Percentiles rank a stretch among this genome's conserved stretches.
phyloP scores from a whole-genome alignment of 345 rosid genomes.

The Combretum micranthum region DNA sequence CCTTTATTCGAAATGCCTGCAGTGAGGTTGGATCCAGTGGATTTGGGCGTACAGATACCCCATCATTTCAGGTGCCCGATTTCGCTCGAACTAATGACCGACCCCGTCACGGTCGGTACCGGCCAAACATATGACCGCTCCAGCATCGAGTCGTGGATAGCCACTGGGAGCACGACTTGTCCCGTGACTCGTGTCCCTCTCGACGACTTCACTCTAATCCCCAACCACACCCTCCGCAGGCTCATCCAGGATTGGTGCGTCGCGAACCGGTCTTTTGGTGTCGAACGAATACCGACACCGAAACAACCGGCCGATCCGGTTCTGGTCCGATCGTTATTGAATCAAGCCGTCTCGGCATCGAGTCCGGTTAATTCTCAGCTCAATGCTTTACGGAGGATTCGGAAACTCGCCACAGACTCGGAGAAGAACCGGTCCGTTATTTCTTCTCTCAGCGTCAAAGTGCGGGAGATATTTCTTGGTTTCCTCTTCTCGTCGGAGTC shows the following conservation, averaged over 20 bases:
- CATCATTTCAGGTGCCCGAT: constrained; percentile 96
- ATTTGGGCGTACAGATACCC: constrained; percentile 61
- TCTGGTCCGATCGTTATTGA: constrained; percentile 48
- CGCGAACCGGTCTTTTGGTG: constrained; percentile 68
- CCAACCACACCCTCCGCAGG: constrained; percentile 99
- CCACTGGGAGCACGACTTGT: constrained; percentile 85
- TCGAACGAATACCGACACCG: constrained; percentile 85
- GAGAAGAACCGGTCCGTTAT: constrained; percentile 72
- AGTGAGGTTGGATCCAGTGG: constrained; percentile 47
- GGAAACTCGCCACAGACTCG: constrained; percentile 79
- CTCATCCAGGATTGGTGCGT: constrained; percentile 98
- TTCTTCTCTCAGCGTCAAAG: constrained; percentile 41
- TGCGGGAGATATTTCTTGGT: constrained; percentile 26
- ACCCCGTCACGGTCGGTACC: constrained; percentile 84
- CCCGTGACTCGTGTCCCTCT: constrained; percentile 82
- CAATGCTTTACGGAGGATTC: constrained; percentile 66
- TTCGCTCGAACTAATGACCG: constrained; percentile 91
- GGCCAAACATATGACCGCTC: constrained; percentile 97
- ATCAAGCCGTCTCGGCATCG: constrained; percentile 46
- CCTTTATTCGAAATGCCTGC: too few relatives aligned
- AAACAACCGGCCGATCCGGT: constrained; percentile 92
- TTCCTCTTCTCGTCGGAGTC: constrained; percentile 41
- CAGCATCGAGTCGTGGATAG: constrained; percentile 94
- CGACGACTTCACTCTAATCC: constrained; percentile 77
- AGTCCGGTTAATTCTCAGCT: constrained; percentile 43